phyloP scores from a whole-genome alignment of 2,329 filamentous ascomycete genomes.

The Fusarium azukiicola region DNA sequence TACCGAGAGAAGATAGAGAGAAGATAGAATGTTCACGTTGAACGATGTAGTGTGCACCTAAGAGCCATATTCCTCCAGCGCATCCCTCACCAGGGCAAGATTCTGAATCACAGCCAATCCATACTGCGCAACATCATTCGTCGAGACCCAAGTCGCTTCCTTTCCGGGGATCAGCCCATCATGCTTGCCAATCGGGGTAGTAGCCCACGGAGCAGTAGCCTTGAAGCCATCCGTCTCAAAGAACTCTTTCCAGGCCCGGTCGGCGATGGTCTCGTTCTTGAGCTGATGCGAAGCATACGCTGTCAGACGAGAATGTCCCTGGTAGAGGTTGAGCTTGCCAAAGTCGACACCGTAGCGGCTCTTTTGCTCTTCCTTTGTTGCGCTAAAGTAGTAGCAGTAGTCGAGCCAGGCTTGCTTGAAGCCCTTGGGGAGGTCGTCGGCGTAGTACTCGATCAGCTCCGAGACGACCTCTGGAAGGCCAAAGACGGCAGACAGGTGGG shows the following conservation, averaged over 20 bases:
- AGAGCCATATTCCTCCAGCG: constrained; percentile 37
- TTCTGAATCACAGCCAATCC: constrained; percentile 78
- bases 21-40: background rate
- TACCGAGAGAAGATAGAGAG: background rate
- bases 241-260: constrained; percentile 77
- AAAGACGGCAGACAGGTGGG: constrained; percentile 79
- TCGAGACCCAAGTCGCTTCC: constrained; percentile 78
- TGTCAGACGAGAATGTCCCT: constrained; percentile 79
- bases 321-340: constrained; percentile 69
- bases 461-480: constrained; percentile 79
- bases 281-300: constrained; percentile 72
- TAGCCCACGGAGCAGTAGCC: constrained; percentile 60
- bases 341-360: constrained; percentile 75
- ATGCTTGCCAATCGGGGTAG: constrained; percentile 65
- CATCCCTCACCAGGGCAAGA: constrained; percentile 63
- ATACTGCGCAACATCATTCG: constrained; percentile 78
- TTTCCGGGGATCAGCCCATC: constrained; percentile 71
- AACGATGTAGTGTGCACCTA: constrained; percentile 15
- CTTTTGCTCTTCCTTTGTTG: constrained; percentile 70
- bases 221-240: constrained; percentile 70
- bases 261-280: constrained; percentile 70
- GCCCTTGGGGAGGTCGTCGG: constrained; percentile 66
- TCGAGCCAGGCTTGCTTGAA: constrained; percentile 79
- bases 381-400: constrained; percentile 80
- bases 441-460: constrained; percentile 74